These are phyloP conservation scores for Psidium guajava DNA, from an alignment of 345 rosid species.

Conservation along the genomic window DNA sequence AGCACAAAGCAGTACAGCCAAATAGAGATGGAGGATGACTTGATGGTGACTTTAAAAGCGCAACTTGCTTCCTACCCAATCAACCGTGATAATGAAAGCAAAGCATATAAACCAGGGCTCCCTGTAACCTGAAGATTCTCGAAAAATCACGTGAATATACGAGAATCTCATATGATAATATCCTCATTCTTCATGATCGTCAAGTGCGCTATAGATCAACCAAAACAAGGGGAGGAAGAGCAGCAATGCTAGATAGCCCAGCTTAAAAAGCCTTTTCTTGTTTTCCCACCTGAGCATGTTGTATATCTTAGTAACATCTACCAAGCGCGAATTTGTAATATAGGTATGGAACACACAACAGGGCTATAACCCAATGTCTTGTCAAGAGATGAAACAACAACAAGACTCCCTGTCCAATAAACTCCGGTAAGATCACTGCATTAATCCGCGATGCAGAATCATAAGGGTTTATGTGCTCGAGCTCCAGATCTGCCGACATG, in stretches of 20 bases:
- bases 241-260: slow-evolving; percentile 53
- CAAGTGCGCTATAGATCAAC: slow-evolving; percentile 53
- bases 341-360: slow-evolving; percentile 47
- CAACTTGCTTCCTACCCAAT: background rate
- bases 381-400: slow-evolving; percentile 38
- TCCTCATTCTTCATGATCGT: slow-evolving; percentile 7
- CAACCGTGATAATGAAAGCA: background rate
- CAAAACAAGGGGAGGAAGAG: slow-evolving; percentile 81
- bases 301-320: slow-evolving; percentile 94
- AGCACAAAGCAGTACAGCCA: background rate
- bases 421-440: slow-evolving; percentile 44
- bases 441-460: slow-evolving; percentile 65
- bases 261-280: slow-evolving; percentile 83
- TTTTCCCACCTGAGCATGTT: slow-evolving; percentile 81
- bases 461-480: slow-evolving; percentile 68
- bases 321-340: slow-evolving; percentile 50
- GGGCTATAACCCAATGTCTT: slow-evolving; percentile 60
- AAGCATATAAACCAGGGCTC: background rate
- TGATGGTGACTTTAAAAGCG: background rate
- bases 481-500: slow-evolving; percentile 67
- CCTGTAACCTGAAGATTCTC: background rate
- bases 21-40: background rate
- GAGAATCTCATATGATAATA: background rate
- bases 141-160: background rate
- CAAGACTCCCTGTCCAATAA: slow-evolving; percentile 39